Evolutionary conservation across 73 alveolate species (phyloP).

Genomic region (Tetrahymena borealis): DNA sequence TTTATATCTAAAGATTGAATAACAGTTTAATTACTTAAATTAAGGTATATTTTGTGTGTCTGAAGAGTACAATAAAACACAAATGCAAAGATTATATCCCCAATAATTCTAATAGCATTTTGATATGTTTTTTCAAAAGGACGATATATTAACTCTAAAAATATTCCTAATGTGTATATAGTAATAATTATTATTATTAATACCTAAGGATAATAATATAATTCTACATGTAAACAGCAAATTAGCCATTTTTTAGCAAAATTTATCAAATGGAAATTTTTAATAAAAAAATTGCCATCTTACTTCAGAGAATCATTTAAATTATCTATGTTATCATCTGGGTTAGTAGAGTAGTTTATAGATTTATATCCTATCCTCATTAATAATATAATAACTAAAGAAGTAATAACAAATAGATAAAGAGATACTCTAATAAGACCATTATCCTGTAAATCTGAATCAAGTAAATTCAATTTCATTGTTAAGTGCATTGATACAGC

Average conservation of each 20-base stretch:
- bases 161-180: background rate
- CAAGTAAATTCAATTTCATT: background rate
- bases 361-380: background rate
- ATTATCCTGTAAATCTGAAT: background rate
- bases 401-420: background rate
- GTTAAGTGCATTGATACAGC: background rate
- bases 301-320: background rate
- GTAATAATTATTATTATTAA: background rate
- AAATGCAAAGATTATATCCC: background rate
- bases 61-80: background rate
- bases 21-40: background rate
- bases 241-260: background rate
- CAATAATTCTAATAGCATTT: background rate
- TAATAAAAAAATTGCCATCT: background rate
- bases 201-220: background rate
- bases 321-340: background rate
- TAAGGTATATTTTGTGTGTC: background rate
- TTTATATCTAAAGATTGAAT: background rate
- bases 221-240: background rate
- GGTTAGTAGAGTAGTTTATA: background rate
- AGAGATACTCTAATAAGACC: background rate
- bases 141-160: background rate
- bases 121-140: background rate
- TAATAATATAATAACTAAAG: background rate
- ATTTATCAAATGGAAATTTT: background rate